A percentile compares a stretch with the other conserved stretches of the same genome.
Conservation (phyloP, 495 filamentous ascomycete species). For the Cryomyces minteri region DNA sequence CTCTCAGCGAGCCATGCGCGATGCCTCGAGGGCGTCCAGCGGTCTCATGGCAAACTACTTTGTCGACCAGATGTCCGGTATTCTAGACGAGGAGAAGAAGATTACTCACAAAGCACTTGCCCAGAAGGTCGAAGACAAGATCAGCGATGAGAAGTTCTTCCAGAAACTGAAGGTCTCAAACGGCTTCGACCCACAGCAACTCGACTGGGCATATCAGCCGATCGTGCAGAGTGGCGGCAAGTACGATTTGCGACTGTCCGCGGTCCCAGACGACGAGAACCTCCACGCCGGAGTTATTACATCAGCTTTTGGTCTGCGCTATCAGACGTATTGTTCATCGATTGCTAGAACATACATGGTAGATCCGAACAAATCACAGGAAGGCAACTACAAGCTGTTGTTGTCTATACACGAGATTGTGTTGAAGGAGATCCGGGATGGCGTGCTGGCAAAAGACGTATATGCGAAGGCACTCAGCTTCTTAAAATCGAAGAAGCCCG, state of each 20-base stretch:
- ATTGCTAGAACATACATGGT: slow-evolving; percentile 90
- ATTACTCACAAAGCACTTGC: slow-evolving; percentile 75
- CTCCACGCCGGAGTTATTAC: slow-evolving; percentile 91
- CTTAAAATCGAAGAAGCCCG: slow-evolving; percentile 75
- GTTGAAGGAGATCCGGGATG: slow-evolving; percentile 80
- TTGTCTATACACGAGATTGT: slow-evolving; percentile 64
- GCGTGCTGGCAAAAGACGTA: slow-evolving; percentile 71
- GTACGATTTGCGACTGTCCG: slow-evolving; percentile 70
- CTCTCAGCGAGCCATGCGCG: slow-evolving; percentile 62
- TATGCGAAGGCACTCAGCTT: slow-evolving; percentile 69
- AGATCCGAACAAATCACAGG: slow-evolving; percentile 87
- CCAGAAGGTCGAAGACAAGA: slow-evolving; percentile 69
- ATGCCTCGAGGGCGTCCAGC: slow-evolving; percentile 80
- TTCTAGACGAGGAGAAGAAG: slow-evolving; percentile 90
- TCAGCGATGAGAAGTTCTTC: slow-evolving; percentile 89
- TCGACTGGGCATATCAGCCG: slow-evolving; percentile 90
- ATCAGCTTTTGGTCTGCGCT: slow-evolving; percentile 74
- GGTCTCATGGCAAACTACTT: slow-evolving; percentile 87
- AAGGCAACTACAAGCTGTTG: slow-evolving; percentile 89
- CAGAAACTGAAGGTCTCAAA: slow-evolving; percentile 63
- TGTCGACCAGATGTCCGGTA: slow-evolving; percentile 89
- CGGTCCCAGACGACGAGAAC: slow-evolving; percentile 58
- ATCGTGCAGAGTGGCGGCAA: slow-evolving; percentile 87
- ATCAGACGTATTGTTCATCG: slow-evolving; percentile 82
- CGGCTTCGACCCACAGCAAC: slow-evolving; percentile 76